These are phyloP conservation scores for Filosporella fistucella DNA, from an alignment of 495 filamentous ascomycete species.

Conservation along the genomic window DNA sequence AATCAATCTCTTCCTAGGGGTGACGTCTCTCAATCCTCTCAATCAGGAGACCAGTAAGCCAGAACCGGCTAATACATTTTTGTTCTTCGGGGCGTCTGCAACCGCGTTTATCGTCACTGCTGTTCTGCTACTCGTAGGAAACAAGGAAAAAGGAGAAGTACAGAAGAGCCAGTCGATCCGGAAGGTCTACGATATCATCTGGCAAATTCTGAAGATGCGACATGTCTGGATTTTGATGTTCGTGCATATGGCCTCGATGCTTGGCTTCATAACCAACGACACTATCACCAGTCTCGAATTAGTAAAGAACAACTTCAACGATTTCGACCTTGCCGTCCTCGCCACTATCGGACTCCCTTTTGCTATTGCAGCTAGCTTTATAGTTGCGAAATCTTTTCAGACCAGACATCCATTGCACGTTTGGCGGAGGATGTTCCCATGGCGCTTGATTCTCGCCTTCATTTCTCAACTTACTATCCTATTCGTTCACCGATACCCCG, in stretches of 20 bases:
- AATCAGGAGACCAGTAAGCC: not conserved
- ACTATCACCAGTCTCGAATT: constrained; percentile 7
- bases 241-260: constrained; percentile 4
- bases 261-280: constrained; percentile 7
- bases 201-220: constrained; percentile 2
- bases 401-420: constrained; percentile 6
- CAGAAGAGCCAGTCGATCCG: constrained; percentile 1
- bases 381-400: constrained; percentile 4
- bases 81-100: constrained; percentile 4
- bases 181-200: constrained; percentile 5
- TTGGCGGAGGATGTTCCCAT: constrained; percentile 6
- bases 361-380: constrained; percentile 5
- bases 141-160: not conserved
- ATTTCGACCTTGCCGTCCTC: constrained; percentile 7
- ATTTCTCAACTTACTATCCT: constrained; percentile 6
- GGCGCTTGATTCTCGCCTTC: constrained; percentile 7
- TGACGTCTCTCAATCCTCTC: constrained; percentile 4
- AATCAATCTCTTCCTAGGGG: constrained; percentile 4
- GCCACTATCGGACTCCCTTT: constrained; percentile 1
- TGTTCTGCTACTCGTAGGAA: constrained; percentile 2
- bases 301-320: constrained; percentile 2
- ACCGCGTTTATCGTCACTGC: constrained; percentile 3
- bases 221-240: constrained; percentile 8
- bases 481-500: constrained; percentile 4
- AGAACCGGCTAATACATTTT: constrained; percentile 3